Evolutionary conservation across 345 rosid species (phyloP), one percentile per base, ranked within the genome.

Genomic region (Odontarrhena argentea): DNA sequence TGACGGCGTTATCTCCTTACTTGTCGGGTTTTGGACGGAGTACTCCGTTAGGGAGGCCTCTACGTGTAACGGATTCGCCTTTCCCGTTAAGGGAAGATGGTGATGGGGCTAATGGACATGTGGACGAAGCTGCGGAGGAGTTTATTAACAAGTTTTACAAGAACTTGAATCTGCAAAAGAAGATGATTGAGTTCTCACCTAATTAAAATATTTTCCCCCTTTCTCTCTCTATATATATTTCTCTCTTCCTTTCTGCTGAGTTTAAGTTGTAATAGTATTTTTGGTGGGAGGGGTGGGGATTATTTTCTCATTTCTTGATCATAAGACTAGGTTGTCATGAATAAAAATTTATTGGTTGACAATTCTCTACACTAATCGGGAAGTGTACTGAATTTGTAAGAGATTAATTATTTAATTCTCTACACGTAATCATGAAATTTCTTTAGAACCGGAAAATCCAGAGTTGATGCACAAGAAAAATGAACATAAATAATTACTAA

Each of bases 61-160:
- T 90, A 68, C 80, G 98, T 74, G 82, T 90, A 66, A 93, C 96
- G 55, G 98, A 93, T 92, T 90, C 98, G 8, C 98, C 97, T 18
- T 93, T 81, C 26, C 98, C 98, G 15, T 54, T 89, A 51, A 67
- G 63, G 48, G 86, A 77, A 51, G 82, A 71, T 58, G 86, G 70
- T 49, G 81, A 61, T 46, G 86, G 78, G 40, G 79, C 79, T 11
- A 83, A 78, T 24, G 83, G 80, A 12, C 35, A 43, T 24, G 98
- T 88, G 7, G 91, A 93, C 70, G 81, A 81, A 74, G 90, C 86
- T 34, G 98, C 96, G 5, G 84, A 81, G 53, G 97, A 88, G 79
- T 93, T 93, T 24, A 93, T 93, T 28, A 41, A 75, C 77, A 90
- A 69, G 61, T 93, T 93, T 70, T 88, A 93, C 63, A 81, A 60